phyloP scores from a whole-genome alignment of 345 rosid species.

The Gossypium sturtianum region DNA sequence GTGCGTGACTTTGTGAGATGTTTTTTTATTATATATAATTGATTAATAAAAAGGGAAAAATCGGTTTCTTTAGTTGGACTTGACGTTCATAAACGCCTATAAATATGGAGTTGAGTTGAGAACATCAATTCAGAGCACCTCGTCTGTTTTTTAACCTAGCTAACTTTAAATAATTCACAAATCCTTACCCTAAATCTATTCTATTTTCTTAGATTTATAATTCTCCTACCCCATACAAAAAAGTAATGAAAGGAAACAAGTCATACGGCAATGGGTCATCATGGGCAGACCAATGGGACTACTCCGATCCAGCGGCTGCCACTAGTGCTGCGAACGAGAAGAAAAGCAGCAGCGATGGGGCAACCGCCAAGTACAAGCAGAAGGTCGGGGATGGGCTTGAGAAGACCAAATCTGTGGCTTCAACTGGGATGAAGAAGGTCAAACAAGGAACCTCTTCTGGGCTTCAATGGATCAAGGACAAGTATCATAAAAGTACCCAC shows the following conservation, averaged over 20 bases:
- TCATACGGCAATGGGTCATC: conserved; percentile 46
- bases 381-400: conserved; percentile 53
- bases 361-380: conserved; percentile 65
- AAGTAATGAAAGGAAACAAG: conserved; percentile 29
- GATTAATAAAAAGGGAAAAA: no score
- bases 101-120: no score
- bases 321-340: conserved; percentile 3
- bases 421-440: conserved; percentile 50
- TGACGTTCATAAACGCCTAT: no score
- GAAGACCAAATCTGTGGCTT: conserved; percentile 60
- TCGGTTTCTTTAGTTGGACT: no score
- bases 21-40: no score
- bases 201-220: no score
- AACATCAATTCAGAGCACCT: no score
- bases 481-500: conserved; percentile 30
- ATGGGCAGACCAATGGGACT: conserved; percentile 91
- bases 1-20: no score
- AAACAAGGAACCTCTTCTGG: conserved; percentile 52
- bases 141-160: no score
- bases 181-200: no score
- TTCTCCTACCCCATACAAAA: not conserved
- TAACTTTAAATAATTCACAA: no score
- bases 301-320: conserved; percentile 25
- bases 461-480: conserved; percentile 57
- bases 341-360: not conserved